Conservation (phyloP, 2,329 filamentous ascomycete species). For the Calonectria pauciramosa region DNA sequence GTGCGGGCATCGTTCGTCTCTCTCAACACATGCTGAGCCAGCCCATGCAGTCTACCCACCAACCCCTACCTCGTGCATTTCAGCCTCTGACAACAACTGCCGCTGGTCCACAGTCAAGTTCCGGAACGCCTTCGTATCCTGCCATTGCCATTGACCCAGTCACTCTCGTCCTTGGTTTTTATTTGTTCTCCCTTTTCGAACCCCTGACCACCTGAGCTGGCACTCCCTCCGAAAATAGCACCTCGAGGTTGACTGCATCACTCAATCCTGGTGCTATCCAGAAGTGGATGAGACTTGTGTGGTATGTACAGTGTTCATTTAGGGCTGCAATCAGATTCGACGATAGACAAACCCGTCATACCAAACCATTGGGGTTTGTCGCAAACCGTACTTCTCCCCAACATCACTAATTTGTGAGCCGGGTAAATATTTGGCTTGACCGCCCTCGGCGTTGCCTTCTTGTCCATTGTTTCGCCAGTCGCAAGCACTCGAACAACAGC, state of each 20-base stretch:
- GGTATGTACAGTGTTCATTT: constrained; percentile 14
- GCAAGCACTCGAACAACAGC: not conserved
- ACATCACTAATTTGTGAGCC: not conserved
- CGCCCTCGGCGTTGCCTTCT: not conserved
- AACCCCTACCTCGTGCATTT: not conserved
- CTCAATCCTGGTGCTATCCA: constrained; percentile 36
- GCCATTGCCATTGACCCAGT: not conserved
- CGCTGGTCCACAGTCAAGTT: not conserved
- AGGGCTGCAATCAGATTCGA: constrained; percentile 8
- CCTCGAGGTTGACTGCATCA: constrained; percentile 34
- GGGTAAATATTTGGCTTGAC: not conserved
- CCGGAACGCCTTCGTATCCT: not conserved
- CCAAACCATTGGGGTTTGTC: not conserved
- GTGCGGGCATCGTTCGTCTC: not conserved
- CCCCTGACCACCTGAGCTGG: constrained; percentile 37
- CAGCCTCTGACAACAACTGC: constrained; percentile 12
- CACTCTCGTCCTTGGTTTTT: not conserved
- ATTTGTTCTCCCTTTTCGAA: constrained; percentile 20
- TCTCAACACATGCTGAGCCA: not conserved
- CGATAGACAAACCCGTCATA: not conserved
- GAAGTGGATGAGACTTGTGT: constrained; percentile 31
- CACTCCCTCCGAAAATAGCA: constrained; percentile 43
- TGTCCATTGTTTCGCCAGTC: not conserved
- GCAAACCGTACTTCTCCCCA: not conserved
- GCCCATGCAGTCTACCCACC: not conserved